These are phyloP conservation scores for Peronospora tabacina DNA, from an alignment of 352 stramenopile genomes.

Conservation along the genomic window DNA sequence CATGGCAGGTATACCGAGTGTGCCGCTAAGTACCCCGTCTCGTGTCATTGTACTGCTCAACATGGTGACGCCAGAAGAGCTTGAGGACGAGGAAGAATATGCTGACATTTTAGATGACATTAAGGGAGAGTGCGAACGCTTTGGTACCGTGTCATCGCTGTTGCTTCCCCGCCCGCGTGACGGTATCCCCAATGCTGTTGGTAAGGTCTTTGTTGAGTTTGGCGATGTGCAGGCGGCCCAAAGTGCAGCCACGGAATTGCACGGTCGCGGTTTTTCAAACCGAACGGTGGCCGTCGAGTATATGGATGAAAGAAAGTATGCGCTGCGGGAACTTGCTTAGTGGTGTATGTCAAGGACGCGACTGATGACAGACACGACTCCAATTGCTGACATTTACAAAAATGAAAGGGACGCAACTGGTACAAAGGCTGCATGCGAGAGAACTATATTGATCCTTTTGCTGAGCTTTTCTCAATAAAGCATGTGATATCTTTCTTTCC, in stretches of 20 bases:
- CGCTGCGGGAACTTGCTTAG: slow-evolving; percentile 61
- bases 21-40: slow-evolving; percentile 55
- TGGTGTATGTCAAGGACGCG: slow-evolving; percentile 1
- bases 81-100: slow-evolving; percentile 93
- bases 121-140: slow-evolving; percentile 91
- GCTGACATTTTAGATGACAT: slow-evolving; percentile 94
- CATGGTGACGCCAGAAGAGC: slow-evolving; percentile 95
- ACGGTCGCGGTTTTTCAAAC: slow-evolving; percentile 90
- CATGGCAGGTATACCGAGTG: slow-evolving; percentile 46
- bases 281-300: slow-evolving; percentile 87
- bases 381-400: slow-evolving; percentile 7
- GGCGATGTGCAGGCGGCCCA: slow-evolving; percentile 68
- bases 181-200: slow-evolving; percentile 42
- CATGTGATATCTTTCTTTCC: slow-evolving; percentile 22
- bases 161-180: slow-evolving; percentile 70
- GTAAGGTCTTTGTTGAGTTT: slow-evolving; percentile 93
- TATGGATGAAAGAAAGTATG: slow-evolving; percentile 86
- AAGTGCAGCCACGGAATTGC: slow-evolving; percentile 80
- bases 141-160: slow-evolving; percentile 70
- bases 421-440: slow-evolving; percentile 1
- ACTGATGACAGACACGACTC: not conserved
- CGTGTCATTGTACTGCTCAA: slow-evolving; percentile 94
- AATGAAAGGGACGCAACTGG: slow-evolving; percentile 11
- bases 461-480: slow-evolving; percentile 30
- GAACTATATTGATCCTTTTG: not conserved